Conservation (phyloP, 2,329 filamentous ascomycete genomes). For the Clarireedia paspali region DNA sequence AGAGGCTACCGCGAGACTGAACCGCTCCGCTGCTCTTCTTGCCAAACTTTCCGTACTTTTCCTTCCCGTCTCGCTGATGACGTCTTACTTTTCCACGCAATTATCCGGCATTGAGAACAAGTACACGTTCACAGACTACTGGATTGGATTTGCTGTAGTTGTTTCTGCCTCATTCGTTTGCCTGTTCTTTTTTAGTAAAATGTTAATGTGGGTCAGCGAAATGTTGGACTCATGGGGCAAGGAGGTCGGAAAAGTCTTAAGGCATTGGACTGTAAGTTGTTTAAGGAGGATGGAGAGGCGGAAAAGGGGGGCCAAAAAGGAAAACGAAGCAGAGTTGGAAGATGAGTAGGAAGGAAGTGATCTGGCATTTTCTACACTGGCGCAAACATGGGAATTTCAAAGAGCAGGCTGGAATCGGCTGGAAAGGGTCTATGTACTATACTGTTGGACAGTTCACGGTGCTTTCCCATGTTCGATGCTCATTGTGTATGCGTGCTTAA, state of each 20-base stretch:
- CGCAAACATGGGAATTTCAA: too few species aligned
- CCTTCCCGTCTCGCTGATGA: constrained; percentile 67
- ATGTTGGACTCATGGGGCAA: constrained; percentile 31
- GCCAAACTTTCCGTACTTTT: constrained; percentile 72
- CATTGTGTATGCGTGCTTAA: too few species aligned
- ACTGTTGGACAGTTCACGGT: not conserved
- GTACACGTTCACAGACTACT: constrained; percentile 59
- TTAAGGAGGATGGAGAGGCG: not conserved
- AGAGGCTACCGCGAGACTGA: constrained; percentile 62
- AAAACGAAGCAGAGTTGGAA: not conserved
- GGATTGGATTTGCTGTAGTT: constrained; percentile 59
- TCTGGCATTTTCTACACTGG: not conserved
- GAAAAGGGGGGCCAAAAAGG: not conserved
- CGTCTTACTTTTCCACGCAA: constrained; percentile 64
- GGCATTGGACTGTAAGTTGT: not conserved
- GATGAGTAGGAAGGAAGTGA: not conserved
- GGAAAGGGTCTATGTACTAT: not conserved
- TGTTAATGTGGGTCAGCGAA: constrained; percentile 41
- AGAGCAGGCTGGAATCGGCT: not conserved
- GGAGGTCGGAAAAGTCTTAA: constrained; percentile 4
- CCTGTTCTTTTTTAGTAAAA: constrained; percentile 45
- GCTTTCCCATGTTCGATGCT: too few species aligned
- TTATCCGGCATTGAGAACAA: constrained; percentile 45
- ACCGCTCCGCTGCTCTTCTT: constrained; percentile 62
- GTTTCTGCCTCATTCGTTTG: constrained; percentile 50